Evolutionary conservation across 2,329 filamentous ascomycete species (phyloP), one percentile per base, ranked within the genome.

Genomic region (Verticillium tricorpus): DNA sequence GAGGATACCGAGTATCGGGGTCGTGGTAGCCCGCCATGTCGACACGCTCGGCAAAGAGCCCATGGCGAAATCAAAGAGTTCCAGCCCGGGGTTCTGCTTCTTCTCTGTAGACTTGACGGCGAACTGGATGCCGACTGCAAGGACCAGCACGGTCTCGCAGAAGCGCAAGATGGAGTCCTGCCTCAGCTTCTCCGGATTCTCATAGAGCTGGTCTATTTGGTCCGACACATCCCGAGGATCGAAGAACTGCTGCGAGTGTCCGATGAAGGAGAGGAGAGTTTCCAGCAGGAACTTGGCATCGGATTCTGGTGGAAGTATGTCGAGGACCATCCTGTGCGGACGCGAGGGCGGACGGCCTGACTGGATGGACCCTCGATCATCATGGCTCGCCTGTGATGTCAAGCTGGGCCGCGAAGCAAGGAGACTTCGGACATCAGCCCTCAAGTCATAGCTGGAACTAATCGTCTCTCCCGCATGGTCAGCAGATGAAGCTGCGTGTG

Each of bases 201-300:
- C 35, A 17, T 45, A 50, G 37, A 58, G 25, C 35, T 25, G 22
- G 37, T 58, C 57, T 8, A 58, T 22, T 6, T 25, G 17, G n/a
- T 58, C 57, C n/a, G 35, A 39, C 25, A 58, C 39, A 5, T 31
- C 19, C 5, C 57, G 19, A 8, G 31, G 57, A 15, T 58, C 57
- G 22, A 58, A 31, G 37, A 45, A 58, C 14, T 58, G 57, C 37
- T 58, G 57, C 14, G 57, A 58, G 22, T 45, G n/a, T 9, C 57
- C 37, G n/a, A 58, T 22, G 22, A 45, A 25, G 5, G 25, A 58
- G 14, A 40, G n/a, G 15, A 58, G 22, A 4, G 35, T 40, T 28
- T 58, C 57, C 5, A 45, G n/a, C 15, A 25, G 40, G 37, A 39
- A 25, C n/a, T 25, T 31, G 22, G 57, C 57, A 5, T 58, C 57